Conservation (phyloP, 257 asterid genomes). For the Echites panduratus region DNA sequence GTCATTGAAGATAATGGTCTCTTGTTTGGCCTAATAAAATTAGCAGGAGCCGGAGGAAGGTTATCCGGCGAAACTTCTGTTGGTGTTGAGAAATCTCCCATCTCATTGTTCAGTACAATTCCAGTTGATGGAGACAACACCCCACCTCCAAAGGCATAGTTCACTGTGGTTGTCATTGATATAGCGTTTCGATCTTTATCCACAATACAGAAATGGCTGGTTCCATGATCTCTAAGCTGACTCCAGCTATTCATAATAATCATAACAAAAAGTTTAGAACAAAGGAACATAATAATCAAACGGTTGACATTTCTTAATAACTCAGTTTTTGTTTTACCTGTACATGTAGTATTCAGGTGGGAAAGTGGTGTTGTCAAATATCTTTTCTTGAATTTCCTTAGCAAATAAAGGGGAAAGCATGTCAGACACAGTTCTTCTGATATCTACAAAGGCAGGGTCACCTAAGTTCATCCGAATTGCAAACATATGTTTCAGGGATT, state of each 20-base stretch:
- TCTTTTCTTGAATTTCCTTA: conserved; percentile 37
- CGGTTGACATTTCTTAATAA: not conserved
- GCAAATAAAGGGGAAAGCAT: conserved; percentile 85
- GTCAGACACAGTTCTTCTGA: conserved; percentile 39
- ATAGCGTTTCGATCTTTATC: conserved; percentile 83
- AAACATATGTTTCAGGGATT: conserved; percentile 78
- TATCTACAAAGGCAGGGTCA: conserved; percentile 59
- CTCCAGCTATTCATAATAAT: conserved; percentile 46
- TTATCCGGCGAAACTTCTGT: conserved; percentile 44
- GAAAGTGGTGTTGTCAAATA: conserved; percentile 85
- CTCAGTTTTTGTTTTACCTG: conserved; percentile 32
- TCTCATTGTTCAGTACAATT: conserved; percentile 78
- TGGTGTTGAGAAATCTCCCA: conserved; percentile 89
- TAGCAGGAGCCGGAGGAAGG: conserved; percentile 90
- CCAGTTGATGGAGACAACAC: conserved; percentile 82
- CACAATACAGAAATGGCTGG: conserved; percentile 82
- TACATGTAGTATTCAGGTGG: conserved; percentile 75
- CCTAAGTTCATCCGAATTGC: conserved; percentile 80
- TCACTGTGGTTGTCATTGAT: conserved; percentile 80
- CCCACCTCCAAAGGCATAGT: conserved; percentile 69
- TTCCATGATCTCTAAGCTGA: conserved; percentile 76
- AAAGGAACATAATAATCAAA: not conserved
- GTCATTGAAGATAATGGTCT: conserved; percentile 90
- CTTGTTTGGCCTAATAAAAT: conserved; percentile 75
- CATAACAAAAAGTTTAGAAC: not conserved